Conservation (phyloP, 2,329 filamentous ascomycete genomes). For the Colletotrichum tanaceti region DNA sequence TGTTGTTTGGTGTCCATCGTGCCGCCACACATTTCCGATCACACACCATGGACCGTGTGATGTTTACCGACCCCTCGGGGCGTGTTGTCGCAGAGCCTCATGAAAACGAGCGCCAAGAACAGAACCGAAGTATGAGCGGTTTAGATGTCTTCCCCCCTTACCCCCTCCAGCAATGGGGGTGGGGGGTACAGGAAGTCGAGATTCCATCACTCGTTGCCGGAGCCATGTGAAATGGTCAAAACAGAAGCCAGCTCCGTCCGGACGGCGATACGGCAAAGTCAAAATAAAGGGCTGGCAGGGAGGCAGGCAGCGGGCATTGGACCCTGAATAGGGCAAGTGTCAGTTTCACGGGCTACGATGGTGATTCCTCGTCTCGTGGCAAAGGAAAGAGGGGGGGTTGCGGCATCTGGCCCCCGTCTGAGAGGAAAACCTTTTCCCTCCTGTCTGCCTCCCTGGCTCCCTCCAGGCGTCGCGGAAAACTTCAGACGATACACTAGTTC, state of each 20-base stretch:
- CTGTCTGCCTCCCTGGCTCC: too few relatives aligned
- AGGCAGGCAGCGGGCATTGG: constrained; percentile 30
- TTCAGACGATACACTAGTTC: constrained; percentile 29
- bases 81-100: constrained; percentile 34
- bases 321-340: constrained; percentile 29
- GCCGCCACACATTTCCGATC: constrained; percentile 12
- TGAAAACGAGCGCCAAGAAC: constrained; percentile 28
- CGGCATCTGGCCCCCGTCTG: too few relatives aligned
- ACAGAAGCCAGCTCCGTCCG: constrained; percentile 30
- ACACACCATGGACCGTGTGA: not conserved
- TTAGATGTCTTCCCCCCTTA: not conserved
- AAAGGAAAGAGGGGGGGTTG: not conserved
- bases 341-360: constrained; percentile 25
- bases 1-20: constrained; percentile 6
- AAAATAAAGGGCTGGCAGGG: constrained; percentile 22
- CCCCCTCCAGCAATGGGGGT: too few relatives aligned
- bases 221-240: constrained; percentile 7
- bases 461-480: constrained; percentile 32
- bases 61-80: constrained; percentile 16
- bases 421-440: too few relatives aligned
- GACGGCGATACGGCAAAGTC: constrained; percentile 14
- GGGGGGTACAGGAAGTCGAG: constrained; percentile 11
- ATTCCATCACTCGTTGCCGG: not conserved
- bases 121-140: constrained; percentile 16
- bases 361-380: constrained; percentile 1